These are phyloP conservation scores for Noccaea bulbosa DNA, from an alignment of 345 rosid genomes.

Conservation along the genomic window DNA sequence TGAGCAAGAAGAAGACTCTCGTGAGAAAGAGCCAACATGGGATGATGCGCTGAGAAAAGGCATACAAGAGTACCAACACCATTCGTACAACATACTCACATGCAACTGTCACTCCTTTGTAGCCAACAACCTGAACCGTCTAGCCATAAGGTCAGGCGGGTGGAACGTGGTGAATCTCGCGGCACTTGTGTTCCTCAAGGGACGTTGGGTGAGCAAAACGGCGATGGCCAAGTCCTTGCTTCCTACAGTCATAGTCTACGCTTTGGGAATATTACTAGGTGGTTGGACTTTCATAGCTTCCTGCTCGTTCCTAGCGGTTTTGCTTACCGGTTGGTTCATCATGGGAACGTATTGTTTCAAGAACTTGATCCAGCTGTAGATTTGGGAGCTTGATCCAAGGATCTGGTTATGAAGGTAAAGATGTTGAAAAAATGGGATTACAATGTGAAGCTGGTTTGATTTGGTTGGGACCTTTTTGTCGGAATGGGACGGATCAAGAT, in stretches of 20 bases:
- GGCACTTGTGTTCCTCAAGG: constrained; percentile 66
- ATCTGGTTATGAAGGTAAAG: constrained; percentile 1
- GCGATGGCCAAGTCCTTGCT: constrained; percentile 58
- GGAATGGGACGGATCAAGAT: constrained; percentile 6
- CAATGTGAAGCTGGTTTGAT: not conserved
- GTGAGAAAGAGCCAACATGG: constrained; percentile 61
- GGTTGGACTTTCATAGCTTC: constrained; percentile 61
- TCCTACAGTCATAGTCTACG: constrained; percentile 56
- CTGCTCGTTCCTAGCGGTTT: constrained; percentile 56
- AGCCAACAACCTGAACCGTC: constrained; percentile 84
- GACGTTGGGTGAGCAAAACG: constrained; percentile 74
- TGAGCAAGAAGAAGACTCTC: constrained; percentile 39
- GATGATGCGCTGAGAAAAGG: constrained; percentile 70
- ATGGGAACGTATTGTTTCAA: constrained; percentile 80
- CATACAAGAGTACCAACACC: constrained; percentile 85
- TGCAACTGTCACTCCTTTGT: constrained; percentile 98
- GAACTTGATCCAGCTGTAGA: constrained; percentile 68
- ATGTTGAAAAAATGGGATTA: constrained; percentile 10
- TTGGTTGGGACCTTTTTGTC: constrained; percentile 14
- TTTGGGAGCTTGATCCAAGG: constrained; percentile 6
- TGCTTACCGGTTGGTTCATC: constrained; percentile 81
- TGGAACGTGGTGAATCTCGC: constrained; percentile 95
- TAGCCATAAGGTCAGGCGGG: constrained; percentile 67
- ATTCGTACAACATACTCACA: constrained; percentile 75
- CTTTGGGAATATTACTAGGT: constrained; percentile 64